phyloP scores from a whole-genome alignment of 352 stramenopile genomes.

The Thraustochytrium sp. region DNA sequence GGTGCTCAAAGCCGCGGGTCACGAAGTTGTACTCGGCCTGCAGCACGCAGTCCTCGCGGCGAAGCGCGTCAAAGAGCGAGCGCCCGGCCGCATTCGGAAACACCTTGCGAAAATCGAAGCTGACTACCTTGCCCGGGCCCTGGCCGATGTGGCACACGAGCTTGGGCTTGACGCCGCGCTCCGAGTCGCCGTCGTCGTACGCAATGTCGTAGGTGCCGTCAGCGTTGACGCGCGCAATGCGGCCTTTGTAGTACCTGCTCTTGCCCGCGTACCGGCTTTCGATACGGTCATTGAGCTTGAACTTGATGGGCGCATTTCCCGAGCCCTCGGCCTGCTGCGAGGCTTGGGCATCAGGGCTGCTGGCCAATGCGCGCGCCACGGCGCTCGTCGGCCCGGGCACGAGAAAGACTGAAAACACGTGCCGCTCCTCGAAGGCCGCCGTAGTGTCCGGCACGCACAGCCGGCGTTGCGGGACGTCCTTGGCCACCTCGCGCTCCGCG shows the following conservation, averaged over 20 bases:
- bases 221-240: constrained; percentile 58
- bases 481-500: background rate
- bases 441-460: background rate
- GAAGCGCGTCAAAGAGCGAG: constrained; percentile 32
- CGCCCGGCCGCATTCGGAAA: constrained; percentile 22
- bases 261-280: constrained; percentile 65
- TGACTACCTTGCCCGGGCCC: constrained; percentile 32
- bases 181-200: constrained; percentile 72
- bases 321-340: background rate
- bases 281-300: constrained; percentile 49
- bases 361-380: background rate
- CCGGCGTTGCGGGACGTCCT: background rate
- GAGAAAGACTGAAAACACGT: constrained; percentile 21
- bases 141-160: constrained; percentile 39
- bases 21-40: constrained; percentile 43
- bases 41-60: background rate
- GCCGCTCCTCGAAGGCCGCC: background rate
- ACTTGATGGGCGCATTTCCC: background rate
- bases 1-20: constrained; percentile 40
- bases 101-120: constrained; percentile 40
- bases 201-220: constrained; percentile 68
- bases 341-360: background rate
- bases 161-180: constrained; percentile 53
- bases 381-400: background rate
- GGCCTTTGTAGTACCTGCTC: constrained; percentile 66